phyloP scores from a whole-genome alignment of 202 grass and related monocot genomes.

The Cymbopogon flexuosus region DNA sequence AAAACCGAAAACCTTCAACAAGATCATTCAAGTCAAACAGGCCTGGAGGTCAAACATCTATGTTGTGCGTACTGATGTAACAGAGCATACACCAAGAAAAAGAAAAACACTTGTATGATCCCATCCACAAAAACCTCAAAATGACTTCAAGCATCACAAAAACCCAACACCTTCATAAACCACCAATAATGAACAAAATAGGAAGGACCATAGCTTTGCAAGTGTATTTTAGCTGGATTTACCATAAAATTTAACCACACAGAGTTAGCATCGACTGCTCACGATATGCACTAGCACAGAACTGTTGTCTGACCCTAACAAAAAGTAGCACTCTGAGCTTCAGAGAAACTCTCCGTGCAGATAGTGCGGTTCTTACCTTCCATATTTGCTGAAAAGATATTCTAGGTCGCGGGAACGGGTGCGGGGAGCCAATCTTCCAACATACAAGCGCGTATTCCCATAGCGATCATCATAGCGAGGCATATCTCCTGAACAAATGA shows the following conservation, averaged over 20 bases:
- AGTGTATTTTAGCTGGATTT: background rate
- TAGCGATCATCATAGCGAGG: slow-evolving; percentile 87
- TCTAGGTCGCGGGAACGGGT: slow-evolving; percentile 84
- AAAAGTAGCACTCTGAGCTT: background rate
- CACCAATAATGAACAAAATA: background rate
- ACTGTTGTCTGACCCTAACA: background rate
- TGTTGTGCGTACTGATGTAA: slow-evolving; percentile 40
- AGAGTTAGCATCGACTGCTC: background rate
- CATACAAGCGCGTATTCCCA: slow-evolving; percentile 73
- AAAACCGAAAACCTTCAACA: slow-evolving; percentile 99
- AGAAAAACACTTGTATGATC: background rate
- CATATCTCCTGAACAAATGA: slow-evolving; percentile 74
- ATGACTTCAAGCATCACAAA: background rate
- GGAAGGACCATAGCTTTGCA: background rate
- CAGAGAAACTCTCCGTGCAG: background rate
- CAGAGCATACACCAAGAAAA: slow-evolving; percentile 9
- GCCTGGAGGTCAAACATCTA: slow-evolving; percentile 37
- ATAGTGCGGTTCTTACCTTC: slow-evolving; percentile 55
- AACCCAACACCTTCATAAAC: background rate
- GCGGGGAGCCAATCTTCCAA: slow-evolving; percentile 70
- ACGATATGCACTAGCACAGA: background rate
- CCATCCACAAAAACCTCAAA: slow-evolving; percentile 10
- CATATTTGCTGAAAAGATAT: slow-evolving; percentile 85
- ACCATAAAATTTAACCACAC: background rate
- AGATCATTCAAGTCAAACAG: slow-evolving; percentile 93